Evolutionary conservation across 805 yeast genomes (phyloP).

Genomic region (Saccharomycopsis amapae): DNA sequence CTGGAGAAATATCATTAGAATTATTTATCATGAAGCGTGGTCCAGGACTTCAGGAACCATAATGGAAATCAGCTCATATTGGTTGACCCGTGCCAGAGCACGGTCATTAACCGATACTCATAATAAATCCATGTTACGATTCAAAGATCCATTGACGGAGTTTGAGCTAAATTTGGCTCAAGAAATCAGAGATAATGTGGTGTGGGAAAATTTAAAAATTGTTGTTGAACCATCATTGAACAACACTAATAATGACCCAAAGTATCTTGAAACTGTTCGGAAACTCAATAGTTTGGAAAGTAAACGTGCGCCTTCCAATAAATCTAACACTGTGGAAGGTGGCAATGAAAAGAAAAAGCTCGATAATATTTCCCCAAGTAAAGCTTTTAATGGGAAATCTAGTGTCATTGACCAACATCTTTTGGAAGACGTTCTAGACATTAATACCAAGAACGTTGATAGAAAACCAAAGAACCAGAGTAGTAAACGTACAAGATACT

Average conservation of each 20-base stretch:
- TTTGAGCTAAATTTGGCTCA: slow-evolving; percentile 12
- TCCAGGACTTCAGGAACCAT: slow-evolving; percentile 11
- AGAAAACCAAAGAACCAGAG: not conserved
- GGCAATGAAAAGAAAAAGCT: no score
- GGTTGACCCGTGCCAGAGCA: slow-evolving; percentile 26
- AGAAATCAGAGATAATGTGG: slow-evolving; percentile 5
- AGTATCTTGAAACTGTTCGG: not conserved
- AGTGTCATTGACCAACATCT: not conserved
- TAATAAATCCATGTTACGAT: slow-evolving; percentile 11
- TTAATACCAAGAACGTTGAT: not conserved
- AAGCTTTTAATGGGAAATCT: no score
- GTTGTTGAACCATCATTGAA: not conserved
- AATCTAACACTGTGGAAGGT: no score
- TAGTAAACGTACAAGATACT: slow-evolving; percentile 3
- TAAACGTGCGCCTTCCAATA: no score
- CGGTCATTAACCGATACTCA: slow-evolving; percentile 28
- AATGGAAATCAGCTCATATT: slow-evolving; percentile 11
- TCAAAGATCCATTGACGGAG: slow-evolving; percentile 16
- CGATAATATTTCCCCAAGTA: no score
- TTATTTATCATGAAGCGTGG: slow-evolving; percentile 19
- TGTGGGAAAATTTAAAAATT: slow-evolving; percentile 10
- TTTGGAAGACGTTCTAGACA: not conserved
- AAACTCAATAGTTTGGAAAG: no score
- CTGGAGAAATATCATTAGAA: slow-evolving; percentile 23
- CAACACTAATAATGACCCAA: not conserved